These are phyloP conservation scores for Capsicum baccatum DNA, from an alignment of 257 asterid genomes.

Conservation along the genomic window DNA sequence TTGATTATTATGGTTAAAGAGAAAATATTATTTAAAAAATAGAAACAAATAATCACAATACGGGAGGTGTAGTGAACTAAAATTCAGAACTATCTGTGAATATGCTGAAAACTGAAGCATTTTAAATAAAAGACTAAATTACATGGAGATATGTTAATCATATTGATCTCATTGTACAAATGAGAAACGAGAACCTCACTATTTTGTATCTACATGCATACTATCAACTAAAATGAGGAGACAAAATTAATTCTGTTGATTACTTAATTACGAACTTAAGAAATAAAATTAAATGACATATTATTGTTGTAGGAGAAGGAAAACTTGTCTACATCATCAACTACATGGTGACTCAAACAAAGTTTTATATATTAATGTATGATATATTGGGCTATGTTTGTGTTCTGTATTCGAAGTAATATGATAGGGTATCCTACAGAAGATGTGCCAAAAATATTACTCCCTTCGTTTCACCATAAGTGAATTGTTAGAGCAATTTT, in stretches of 20 bases:
- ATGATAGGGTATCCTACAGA: background rate
- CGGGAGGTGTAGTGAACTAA: constrained; percentile 16
- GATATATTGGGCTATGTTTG: constrained; percentile 20
- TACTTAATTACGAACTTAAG: background rate
- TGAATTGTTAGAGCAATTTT: no score
- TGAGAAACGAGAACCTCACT: background rate
- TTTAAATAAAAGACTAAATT: background rate
- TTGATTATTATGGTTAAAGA: background rate
- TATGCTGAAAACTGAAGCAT: constrained; percentile 13
- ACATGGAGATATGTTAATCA: constrained; percentile 1
- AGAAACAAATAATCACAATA: background rate
- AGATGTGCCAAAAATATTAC: constrained; percentile 14
- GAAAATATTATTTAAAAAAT: background rate
- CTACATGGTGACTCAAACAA: background rate
- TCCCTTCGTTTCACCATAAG: no score
- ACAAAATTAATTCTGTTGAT: background rate
- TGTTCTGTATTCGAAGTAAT: background rate
- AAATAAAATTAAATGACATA: background rate
- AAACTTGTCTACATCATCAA: background rate
- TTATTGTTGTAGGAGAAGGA: background rate
- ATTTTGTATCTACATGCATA: constrained; percentile 15
- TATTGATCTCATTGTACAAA: background rate
- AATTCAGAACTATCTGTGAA: background rate
- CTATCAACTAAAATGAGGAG: background rate
- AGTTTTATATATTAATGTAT: background rate